Evolutionary conservation across 2,329 filamentous ascomycete species (phyloP), one percentile per base, ranked within the genome.

Genomic region (Escovopsis sp.): DNA sequence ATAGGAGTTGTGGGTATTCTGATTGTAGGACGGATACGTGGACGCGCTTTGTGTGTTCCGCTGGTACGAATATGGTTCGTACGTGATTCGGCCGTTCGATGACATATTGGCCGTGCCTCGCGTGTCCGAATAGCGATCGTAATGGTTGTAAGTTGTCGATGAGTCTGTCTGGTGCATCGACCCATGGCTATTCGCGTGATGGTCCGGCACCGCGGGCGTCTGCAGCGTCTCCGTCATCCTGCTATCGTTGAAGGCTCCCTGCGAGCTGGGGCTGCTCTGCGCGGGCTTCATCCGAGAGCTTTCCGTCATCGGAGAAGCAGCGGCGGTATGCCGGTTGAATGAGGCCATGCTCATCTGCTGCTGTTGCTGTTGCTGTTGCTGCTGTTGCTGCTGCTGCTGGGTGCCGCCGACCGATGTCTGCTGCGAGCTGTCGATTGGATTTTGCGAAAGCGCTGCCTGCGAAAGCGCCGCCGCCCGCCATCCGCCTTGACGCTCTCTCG

Each of bases 1-100:
- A 11, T 53, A 46, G 19, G 47, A 53, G 33, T 53, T 58, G 43
- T 65, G 66, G 18, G 47, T 53, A 33, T 53, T 58, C 43, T 65
- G 66, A 12, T 42, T 12, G 26, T 49, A 46, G 36, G 48, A 49
- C 37, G 38, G 32, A 12, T 55, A 54, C 4, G 54, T 33, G 9
- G 45, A 36, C 3, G 47, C 45, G 2, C 48, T 32, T 0, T 48
- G 39, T 0, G 48, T 43, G 26, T 41, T 48, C 26, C 43, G 51
- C n/a, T 47, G 53, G n/a, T 55, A 59, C n/a, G 55, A 47, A 42
- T 59, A 57, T 9, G 62, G 57, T 38, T 67, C 48, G 47, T 61
- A 53, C 7, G 48, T 48, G 11, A 55, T 50, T 30, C 52, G 54
- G 9, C 46, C 45, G 6, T 33, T 39, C 19, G 46, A 36, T 28